Evolutionary conservation across 495 filamentous ascomycete species (phyloP).

Genomic region (Physcia stellaris): DNA sequence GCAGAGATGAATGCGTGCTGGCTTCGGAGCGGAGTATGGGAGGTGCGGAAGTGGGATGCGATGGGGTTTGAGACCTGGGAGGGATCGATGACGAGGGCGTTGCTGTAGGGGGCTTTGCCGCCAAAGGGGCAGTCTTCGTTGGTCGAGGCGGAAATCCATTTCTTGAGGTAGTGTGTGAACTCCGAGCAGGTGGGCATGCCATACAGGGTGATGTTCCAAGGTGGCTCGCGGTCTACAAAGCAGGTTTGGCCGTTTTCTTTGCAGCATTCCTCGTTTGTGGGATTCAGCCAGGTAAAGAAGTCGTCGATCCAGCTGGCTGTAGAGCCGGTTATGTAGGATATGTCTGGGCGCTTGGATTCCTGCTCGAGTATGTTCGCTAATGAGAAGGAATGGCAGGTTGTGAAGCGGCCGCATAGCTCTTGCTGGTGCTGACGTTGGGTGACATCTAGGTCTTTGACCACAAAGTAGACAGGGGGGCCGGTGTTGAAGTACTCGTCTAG

Average conservation of each 20-base stretch:
- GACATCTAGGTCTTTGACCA: slow-evolving; percentile 65
- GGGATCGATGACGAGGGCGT: slow-evolving; percentile 67
- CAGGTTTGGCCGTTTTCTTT: slow-evolving; percentile 51
- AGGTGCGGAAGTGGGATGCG: slow-evolving; percentile 84
- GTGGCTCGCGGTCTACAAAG: slow-evolving; percentile 58
- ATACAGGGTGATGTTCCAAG: slow-evolving; percentile 74
- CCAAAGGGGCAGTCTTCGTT: slow-evolving; percentile 73
- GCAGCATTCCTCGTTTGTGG: slow-evolving; percentile 69
- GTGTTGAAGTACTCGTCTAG: slow-evolving; percentile 82
- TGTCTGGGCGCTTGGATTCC: slow-evolving; percentile 78
- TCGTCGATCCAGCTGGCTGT: slow-evolving; percentile 96
- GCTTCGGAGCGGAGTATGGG: slow-evolving; percentile 68
- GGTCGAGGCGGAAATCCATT: slow-evolving; percentile 72
- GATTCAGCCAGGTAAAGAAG: slow-evolving; percentile 91
- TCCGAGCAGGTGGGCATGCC: slow-evolving; percentile 90
- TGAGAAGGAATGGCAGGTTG: slow-evolving; percentile 70
- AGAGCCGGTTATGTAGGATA: slow-evolving; percentile 84
- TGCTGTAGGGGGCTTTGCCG: slow-evolving; percentile 74
- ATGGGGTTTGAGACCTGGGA: slow-evolving; percentile 24
- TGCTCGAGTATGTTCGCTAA: slow-evolving; percentile 80
- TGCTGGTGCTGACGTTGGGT: slow-evolving; percentile 63
- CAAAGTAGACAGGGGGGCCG: slow-evolving; percentile 93
- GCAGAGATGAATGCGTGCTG: slow-evolving; percentile 91
- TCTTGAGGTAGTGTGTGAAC: slow-evolving; percentile 70
- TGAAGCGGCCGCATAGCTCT: slow-evolving; percentile 82